These are phyloP conservation scores for Coprinellus micaceus DNA, from an alignment of 768 basidiomycete species.

Conservation along the genomic window DNA sequence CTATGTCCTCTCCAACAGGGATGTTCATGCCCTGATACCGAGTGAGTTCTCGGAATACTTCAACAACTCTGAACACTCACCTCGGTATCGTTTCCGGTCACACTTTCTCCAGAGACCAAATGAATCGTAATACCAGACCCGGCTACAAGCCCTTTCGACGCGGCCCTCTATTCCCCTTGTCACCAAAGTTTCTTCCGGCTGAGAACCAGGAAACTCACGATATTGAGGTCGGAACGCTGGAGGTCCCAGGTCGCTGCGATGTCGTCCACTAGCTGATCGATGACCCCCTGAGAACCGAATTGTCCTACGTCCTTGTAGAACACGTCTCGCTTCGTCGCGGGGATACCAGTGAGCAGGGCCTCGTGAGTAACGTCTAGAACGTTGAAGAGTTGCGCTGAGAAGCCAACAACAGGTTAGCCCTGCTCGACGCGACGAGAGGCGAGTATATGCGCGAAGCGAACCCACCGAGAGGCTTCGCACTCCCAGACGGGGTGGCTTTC, in stretches of 20 bases:
- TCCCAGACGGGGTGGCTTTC: constrained; percentile 32
- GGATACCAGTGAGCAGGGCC: constrained; percentile 49
- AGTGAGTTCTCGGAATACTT: too few relatives aligned
- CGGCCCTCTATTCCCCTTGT: constrained; percentile 60
- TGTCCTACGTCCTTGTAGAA: constrained; percentile 82
- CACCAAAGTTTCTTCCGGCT: constrained; percentile 2
- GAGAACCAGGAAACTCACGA: constrained; percentile 44
- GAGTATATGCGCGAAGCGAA: background rate
- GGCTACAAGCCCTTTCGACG: constrained; percentile 84
- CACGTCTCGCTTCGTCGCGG: constrained; percentile 74
- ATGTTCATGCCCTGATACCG: constrained; percentile 68
- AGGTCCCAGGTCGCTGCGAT: constrained; percentile 79
- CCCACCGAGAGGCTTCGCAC: constrained; percentile 38
- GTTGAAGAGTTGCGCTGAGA: constrained; percentile 62
- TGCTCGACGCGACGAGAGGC: background rate
- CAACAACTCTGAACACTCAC: too few relatives aligned
- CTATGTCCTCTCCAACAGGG: constrained; percentile 71
- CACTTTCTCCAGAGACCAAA: constrained; percentile 49
- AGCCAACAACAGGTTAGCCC: background rate
- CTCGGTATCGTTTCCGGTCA: constrained; percentile 56
- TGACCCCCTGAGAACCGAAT: constrained; percentile 73
- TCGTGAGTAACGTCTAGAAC: constrained; percentile 70
- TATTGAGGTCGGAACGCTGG: constrained; percentile 71
- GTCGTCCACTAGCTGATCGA: constrained; percentile 91
- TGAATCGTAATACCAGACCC: constrained; percentile 60